Evolutionary conservation across 345 rosid species (phyloP).

Genomic region (Luvunga scandens): DNA sequence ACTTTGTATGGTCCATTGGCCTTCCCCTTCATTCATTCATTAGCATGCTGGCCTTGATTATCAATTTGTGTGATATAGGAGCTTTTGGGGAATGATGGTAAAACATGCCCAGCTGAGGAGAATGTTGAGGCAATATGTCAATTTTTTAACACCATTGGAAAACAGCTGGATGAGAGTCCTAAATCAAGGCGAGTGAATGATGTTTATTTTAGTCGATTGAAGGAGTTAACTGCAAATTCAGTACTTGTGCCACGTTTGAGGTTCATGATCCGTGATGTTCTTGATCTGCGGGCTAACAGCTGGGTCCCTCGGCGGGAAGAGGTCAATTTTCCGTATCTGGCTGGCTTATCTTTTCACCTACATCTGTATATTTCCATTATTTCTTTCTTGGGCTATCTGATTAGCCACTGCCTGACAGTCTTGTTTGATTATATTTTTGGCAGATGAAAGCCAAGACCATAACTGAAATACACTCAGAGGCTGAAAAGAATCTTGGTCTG

Average conservation of each 20-base stretch:
- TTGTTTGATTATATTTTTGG: conserved; percentile 2
- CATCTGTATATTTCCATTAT: neutral
- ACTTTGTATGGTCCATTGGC: neutral
- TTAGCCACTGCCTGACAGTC: neutral
- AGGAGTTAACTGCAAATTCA: conserved; percentile 54
- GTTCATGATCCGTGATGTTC: conserved; percentile 74
- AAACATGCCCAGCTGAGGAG: conserved; percentile 78
- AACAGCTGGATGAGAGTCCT: conserved; percentile 67
- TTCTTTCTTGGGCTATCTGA: neutral
- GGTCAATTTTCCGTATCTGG: conserved; percentile 25
- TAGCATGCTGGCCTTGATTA: neutral
- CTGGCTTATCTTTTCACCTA: neutral
- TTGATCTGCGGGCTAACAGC: conserved; percentile 53
- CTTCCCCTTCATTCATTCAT: neutral
- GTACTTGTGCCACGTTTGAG: conserved; percentile 60
- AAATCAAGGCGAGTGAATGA: conserved; percentile 60
- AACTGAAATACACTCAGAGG: conserved; percentile 85
- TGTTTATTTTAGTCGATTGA: conserved; percentile 49
- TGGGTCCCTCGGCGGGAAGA: conserved; percentile 81
- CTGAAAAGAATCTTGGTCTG: conserved; percentile 85
- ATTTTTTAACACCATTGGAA: conserved; percentile 75
- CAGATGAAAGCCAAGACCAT: conserved; percentile 91
- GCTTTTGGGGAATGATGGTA: conserved; percentile 68
- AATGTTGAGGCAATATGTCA: conserved; percentile 88
- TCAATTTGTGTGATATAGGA: conserved; percentile 44